phyloP scores from a whole-genome alignment of 2,329 filamentous ascomycete genomes.

The Cadophora luteo-olivacea region DNA sequence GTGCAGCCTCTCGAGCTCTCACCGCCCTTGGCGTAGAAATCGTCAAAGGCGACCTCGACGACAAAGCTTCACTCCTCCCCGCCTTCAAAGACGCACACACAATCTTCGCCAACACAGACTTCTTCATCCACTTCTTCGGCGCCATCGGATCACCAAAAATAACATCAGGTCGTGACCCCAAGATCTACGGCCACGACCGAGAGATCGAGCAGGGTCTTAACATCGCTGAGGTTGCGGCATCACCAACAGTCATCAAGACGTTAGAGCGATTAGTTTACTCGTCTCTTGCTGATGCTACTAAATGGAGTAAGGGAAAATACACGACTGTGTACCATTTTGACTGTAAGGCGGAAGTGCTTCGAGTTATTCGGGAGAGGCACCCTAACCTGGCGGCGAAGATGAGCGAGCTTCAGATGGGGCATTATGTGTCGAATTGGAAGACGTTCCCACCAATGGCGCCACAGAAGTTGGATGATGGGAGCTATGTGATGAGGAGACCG shows the following conservation, averaged over 20 bases:
- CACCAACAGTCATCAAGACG: slow-evolving; percentile 36
- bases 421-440: slow-evolving; percentile 44
- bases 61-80: slow-evolving; percentile 28
- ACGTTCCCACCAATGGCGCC: slow-evolving; percentile 18
- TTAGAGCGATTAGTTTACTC: slow-evolving; percentile 36
- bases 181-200: slow-evolving; percentile 34
- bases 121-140: slow-evolving; percentile 38
- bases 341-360: slow-evolving; percentile 43
- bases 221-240: slow-evolving; percentile 44
- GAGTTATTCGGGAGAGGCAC: slow-evolving; percentile 40
- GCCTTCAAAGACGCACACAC: slow-evolving; percentile 48
- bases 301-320: slow-evolving; percentile 48
- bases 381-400: slow-evolving; percentile 42
- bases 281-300: slow-evolving; percentile 41
- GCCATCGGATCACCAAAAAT: slow-evolving; percentile 27
- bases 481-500: neutral
- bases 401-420: slow-evolving; percentile 46
- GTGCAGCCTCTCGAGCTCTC: slow-evolving; percentile 50
- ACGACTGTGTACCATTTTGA: slow-evolving; percentile 49
- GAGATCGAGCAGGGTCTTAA: slow-evolving; percentile 45
- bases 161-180: slow-evolving; percentile 31
- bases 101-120: slow-evolving; percentile 50
- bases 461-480: slow-evolving; percentile 7
- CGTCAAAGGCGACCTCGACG: slow-evolving; percentile 41
- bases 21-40: slow-evolving; percentile 51